Evolutionary conservation across 768 basidiomycete genomes (phyloP).

Genomic region (Tulasnella sp.): DNA sequence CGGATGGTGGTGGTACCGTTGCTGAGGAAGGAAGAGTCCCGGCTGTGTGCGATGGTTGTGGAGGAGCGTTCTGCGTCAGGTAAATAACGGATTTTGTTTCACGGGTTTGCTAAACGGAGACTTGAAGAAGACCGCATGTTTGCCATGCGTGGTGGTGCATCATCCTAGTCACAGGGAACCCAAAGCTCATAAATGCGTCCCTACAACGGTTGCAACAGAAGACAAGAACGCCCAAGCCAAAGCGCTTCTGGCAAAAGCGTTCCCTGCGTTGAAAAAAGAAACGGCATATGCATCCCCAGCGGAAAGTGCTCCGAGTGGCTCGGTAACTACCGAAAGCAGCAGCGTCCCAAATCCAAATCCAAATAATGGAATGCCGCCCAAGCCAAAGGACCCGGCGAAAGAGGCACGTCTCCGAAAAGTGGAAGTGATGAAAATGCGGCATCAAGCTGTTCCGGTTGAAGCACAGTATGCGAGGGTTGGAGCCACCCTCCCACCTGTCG

Average conservation of each 20-base stretch:
- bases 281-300: conserved; percentile 2
- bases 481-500: conserved; percentile 39
- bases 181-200: conserved; percentile 45
- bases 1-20: conserved; percentile 29
- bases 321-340: neutral
- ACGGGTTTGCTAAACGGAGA: neutral
- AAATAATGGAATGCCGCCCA: conserved; percentile 35
- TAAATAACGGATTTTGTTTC: conserved; percentile 31
- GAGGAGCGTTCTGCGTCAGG: conserved; percentile 56
- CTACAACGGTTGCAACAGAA: conserved; percentile 22
- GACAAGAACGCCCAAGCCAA: conserved; percentile 44
- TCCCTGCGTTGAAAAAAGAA: conserved; percentile 30
- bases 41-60: conserved; percentile 43
- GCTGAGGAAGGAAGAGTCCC: conserved; percentile 30
- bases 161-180: conserved; percentile 59
- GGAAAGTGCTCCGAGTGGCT: neutral
- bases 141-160: conserved; percentile 31
- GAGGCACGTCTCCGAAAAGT: conserved; percentile 38
- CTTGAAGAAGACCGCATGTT: conserved; percentile 18
- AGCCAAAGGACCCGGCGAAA: conserved; percentile 32
- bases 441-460: conserved; percentile 49
- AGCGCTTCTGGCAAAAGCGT: conserved; percentile 47
- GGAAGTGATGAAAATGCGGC: conserved; percentile 67
- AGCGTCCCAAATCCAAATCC: neutral
- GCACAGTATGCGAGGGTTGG: conserved; percentile 45